A percentile compares a stretch with the other conserved stretches of the same genome.
Evolutionary conservation across 164 flowering plant genomes (phyloP).

Genomic region (Aristolochia fimbriata): DNA sequence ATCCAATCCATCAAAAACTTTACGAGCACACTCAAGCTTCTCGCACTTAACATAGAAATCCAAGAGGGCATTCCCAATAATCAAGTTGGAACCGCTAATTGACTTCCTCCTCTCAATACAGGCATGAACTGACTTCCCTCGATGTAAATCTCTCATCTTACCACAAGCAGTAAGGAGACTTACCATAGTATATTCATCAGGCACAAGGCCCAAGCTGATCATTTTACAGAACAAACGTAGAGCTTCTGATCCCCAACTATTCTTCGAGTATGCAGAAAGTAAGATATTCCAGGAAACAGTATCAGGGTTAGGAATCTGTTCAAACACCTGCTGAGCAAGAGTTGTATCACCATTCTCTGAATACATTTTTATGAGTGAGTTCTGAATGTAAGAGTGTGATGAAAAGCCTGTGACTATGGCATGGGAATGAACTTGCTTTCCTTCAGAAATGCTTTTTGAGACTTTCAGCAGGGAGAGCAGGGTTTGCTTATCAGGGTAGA

Average conservation of each 20-base stretch:
- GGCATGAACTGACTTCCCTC: constrained; percentile 45
- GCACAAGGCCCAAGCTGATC: constrained; percentile 21
- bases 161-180: constrained; percentile 38
- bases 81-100: constrained; percentile 16
- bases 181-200: constrained; percentile 40
- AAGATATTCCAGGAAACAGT: constrained; percentile 34
- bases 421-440: constrained; percentile 20
- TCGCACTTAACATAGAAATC: constrained; percentile 49
- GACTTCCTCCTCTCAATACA: constrained; percentile 27
- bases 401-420: constrained; percentile 14
- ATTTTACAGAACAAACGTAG: constrained; percentile 27
- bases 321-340: constrained; percentile 28
- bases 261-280: constrained; percentile 35
- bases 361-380: constrained; percentile 40
- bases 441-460: constrained; percentile 16
- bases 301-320: constrained; percentile 21
- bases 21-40: constrained; percentile 27
- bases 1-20: constrained; percentile 19
- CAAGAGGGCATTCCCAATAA: constrained; percentile 42
- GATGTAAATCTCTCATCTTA: constrained; percentile 13
- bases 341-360: constrained; percentile 21
- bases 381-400: constrained; percentile 23
- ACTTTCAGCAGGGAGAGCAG: constrained; percentile 20
- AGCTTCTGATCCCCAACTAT: constrained; percentile 22
- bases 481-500: constrained; percentile 23